These are phyloP conservation scores for Plectosphaerella cucumerina DNA, from an alignment of 2,329 filamentous ascomycete species.

Conservation along the genomic window DNA sequence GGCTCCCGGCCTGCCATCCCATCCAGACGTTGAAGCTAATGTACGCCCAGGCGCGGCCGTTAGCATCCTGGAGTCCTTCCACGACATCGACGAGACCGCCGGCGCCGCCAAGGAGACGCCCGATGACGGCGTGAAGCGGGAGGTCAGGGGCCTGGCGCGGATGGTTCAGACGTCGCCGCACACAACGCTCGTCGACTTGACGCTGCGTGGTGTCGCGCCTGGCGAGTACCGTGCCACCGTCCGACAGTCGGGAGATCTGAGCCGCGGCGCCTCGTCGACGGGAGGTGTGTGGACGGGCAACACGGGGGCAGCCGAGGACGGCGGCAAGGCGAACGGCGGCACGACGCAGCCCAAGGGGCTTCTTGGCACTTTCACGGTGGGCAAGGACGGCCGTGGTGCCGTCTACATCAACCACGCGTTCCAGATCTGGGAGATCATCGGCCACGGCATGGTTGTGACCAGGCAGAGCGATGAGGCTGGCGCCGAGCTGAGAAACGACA, in stretches of 20 bases:
- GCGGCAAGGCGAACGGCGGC: constrained; percentile 26
- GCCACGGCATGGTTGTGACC: constrained; percentile 84
- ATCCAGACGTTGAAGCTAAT: neutral
- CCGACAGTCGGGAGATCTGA: constrained; percentile 82
- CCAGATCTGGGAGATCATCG: constrained; percentile 94
- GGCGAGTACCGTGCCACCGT: constrained; percentile 83
- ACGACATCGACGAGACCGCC: constrained; percentile 45
- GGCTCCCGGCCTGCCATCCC: neutral
- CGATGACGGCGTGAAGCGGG: constrained; percentile 34
- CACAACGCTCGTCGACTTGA: constrained; percentile 82
- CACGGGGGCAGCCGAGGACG: neutral
- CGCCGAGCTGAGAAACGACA: constrained; percentile 62
- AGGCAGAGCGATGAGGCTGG: constrained; percentile 54
- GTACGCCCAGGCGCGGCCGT: constrained; percentile 66
- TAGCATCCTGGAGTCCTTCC: constrained; percentile 85
- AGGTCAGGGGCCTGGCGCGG: constrained; percentile 81
- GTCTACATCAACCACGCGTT: constrained; percentile 79
- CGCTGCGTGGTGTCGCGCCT: constrained; percentile 73
- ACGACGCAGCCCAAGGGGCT: constrained; percentile 43
- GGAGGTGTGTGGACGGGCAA: constrained; percentile 74
- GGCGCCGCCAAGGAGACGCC: constrained; percentile 32
- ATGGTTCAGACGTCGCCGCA: constrained; percentile 86
- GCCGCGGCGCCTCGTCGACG: constrained; percentile 74
- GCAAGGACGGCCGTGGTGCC: constrained; percentile 68
- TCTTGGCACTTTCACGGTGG: constrained; percentile 74